These are phyloP conservation scores for Komagataella kurtzmanii DNA, from an alignment of 805 yeast genomes.

Conservation along the genomic window DNA sequence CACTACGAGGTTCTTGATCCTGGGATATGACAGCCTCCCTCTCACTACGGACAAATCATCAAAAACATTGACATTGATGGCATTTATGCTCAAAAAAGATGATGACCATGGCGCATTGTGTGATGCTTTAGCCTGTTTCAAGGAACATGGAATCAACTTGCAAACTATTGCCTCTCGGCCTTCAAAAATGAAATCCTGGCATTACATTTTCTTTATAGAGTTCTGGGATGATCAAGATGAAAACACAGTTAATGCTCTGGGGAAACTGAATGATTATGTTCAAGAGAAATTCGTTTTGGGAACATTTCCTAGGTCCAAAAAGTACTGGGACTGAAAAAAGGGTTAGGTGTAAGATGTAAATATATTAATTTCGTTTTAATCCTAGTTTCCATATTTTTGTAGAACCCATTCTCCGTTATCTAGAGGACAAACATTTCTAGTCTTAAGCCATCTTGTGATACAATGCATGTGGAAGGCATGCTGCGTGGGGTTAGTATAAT, in stretches of 20 bases:
- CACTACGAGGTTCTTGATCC: constrained; percentile 73
- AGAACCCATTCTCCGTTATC: constrained; percentile 81
- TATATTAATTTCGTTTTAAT: background rate
- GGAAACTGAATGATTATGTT: constrained; percentile 29
- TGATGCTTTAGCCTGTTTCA: constrained; percentile 45
- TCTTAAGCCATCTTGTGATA: constrained; percentile 87
- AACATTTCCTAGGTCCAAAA: constrained; percentile 14
- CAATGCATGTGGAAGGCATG: constrained; percentile 99
- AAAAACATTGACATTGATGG: constrained; percentile 34
- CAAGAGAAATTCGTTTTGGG: constrained; percentile 47
- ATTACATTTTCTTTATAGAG: constrained; percentile 73
- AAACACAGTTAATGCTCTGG: constrained; percentile 18
- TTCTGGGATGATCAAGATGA: constrained; percentile 25
- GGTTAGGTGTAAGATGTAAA: background rate
- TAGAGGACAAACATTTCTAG: constrained; percentile 92
- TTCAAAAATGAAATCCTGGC: constrained; percentile 54
- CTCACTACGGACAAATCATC: constrained; percentile 3
- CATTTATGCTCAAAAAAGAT: constrained; percentile 48
- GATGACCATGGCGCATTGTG: constrained; percentile 69
- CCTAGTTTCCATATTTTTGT: constrained; percentile 3
- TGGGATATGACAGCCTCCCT: constrained; percentile 26
- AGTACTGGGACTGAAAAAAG: constrained; percentile 3
- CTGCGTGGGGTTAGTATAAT: background rate
- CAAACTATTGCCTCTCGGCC: constrained; percentile 73
- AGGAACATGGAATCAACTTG: constrained; percentile 43